Percentiles rank a stretch among this genome's conserved stretches.
Evolutionary conservation across 352 stramenopile species (phyloP).

Genomic region (Elongisporangium senticosum): DNA sequence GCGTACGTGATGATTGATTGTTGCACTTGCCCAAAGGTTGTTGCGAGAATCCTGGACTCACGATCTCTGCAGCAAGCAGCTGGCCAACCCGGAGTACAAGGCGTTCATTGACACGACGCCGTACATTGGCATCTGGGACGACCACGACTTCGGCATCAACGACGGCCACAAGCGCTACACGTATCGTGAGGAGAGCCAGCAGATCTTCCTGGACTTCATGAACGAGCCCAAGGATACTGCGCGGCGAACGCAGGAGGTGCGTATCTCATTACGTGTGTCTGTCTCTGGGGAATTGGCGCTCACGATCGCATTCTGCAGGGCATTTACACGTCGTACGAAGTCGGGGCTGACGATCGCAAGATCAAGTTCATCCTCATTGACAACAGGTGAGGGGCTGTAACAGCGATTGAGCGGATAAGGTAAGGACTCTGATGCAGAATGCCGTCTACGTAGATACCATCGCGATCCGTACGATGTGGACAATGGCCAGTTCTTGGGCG

Average conservation of each 20-base stretch:
- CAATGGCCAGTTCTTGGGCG: constrained; percentile 70
- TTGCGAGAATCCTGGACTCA: no score
- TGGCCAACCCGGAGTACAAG: constrained; percentile 61
- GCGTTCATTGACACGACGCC: constrained; percentile 55
- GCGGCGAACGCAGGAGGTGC: constrained; percentile 67
- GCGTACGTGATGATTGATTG: constrained; percentile 24
- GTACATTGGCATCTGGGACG: constrained; percentile 86
- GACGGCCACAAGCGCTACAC: constrained; percentile 74
- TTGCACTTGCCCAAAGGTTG: no score
- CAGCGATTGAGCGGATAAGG: not conserved
- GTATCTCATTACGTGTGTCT: not conserved
- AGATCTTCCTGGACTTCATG: constrained; percentile 85
- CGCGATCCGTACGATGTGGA: constrained; percentile 62
- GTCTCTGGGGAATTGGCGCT: not conserved
- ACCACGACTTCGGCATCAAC: constrained; percentile 91
- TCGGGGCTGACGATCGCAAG: constrained; percentile 51
- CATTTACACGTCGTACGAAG: constrained; percentile 82
- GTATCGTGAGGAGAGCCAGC: constrained; percentile 72
- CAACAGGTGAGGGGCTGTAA: constrained; percentile 32
- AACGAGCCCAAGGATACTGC: constrained; percentile 65
- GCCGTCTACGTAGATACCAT: constrained; percentile 47
- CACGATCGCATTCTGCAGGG: constrained; percentile 25
- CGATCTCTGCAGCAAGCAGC: constrained; percentile 35
- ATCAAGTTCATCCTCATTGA: constrained; percentile 88
- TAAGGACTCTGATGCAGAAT: not conserved